Percentiles rank a stretch among this genome's conserved stretches.
These are phyloP conservation scores for Paraurostyla sp. DNA, from an alignment of 73 alveolate species.

Conservation along the genomic window DNA sequence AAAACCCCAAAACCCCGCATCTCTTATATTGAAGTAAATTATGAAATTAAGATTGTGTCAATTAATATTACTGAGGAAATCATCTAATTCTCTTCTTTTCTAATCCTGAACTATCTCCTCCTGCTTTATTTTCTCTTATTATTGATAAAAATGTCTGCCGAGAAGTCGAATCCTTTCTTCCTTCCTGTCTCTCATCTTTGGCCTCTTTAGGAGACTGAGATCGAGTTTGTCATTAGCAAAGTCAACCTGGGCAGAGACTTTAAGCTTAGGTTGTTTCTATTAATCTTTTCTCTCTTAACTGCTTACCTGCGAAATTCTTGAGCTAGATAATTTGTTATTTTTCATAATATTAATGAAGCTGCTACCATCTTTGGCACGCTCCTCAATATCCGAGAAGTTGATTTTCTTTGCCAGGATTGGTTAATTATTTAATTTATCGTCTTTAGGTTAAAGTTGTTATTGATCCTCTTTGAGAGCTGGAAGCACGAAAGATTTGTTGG, in stretches of 20 bases:
- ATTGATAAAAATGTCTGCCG: neutral
- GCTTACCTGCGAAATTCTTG: neutral
- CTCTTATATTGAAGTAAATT: too few species aligned
- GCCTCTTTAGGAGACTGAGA: neutral
- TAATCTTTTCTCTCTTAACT: neutral
- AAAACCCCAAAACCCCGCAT: slow-evolving; percentile 22
- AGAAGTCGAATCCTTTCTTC: slow-evolving; percentile 15
- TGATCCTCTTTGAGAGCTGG: slow-evolving; percentile 21
- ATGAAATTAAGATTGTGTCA: neutral
- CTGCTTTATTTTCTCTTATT: slow-evolving; percentile 6
- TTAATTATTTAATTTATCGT: neutral
- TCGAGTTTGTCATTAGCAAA: slow-evolving; percentile 20
- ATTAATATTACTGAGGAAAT: neutral
- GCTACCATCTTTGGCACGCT: neutral
- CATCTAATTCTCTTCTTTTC: slow-evolving; percentile 27
- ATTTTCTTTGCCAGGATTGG: neutral
- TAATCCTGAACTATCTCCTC: neutral
- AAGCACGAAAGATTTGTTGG: slow-evolving; percentile 6
- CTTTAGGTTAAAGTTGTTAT: neutral
- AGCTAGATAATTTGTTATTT: neutral
- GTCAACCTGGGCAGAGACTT: slow-evolving; percentile 21
- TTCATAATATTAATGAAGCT: neutral
- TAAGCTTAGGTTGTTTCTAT: neutral
- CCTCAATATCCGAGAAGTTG: neutral
- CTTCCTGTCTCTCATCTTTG: neutral